Evolutionary conservation across 169 alveolate species (phyloP).

Genomic region (Plasmodium sp.): DNA sequence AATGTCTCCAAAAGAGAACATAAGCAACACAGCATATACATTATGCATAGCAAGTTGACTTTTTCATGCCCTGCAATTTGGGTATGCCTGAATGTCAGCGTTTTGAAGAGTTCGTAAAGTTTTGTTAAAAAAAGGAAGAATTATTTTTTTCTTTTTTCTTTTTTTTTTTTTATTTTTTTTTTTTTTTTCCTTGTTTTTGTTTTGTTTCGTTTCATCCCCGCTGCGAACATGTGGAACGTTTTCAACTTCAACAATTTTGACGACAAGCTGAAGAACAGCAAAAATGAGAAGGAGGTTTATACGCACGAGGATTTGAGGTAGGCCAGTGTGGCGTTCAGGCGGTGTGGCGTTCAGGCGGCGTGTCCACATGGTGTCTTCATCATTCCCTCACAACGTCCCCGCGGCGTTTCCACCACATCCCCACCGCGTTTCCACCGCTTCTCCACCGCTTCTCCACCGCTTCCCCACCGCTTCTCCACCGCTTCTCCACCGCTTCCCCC

Average conservation of each 20-base stretch:
- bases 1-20: not conserved
- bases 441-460: not conserved
- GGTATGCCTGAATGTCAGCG: not conserved
- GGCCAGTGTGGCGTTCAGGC: not conserved
- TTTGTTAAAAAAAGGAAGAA: not conserved
- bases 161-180: conserved; percentile 1
- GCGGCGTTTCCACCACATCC: not conserved
- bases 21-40: not conserved
- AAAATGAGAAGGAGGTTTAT: conserved; percentile 64
- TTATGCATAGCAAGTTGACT: not conserved
- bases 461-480: not conserved
- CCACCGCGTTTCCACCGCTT: not conserved
- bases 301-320: conserved; percentile 71
- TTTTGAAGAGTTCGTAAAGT: not conserved
- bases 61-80: not conserved
- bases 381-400: not conserved
- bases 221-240: conserved; percentile 63
- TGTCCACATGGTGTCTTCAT: not conserved
- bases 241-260: conserved; percentile 51
- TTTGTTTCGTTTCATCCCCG: conserved; percentile 5
- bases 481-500: not conserved
- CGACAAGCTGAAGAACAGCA: conserved; percentile 37
- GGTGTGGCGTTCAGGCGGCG: not conserved
- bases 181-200: not conserved
- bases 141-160: not conserved